phyloP scores from a whole-genome alignment of 2,329 filamentous ascomycete genomes.

The Aspergillus vadensis region DNA sequence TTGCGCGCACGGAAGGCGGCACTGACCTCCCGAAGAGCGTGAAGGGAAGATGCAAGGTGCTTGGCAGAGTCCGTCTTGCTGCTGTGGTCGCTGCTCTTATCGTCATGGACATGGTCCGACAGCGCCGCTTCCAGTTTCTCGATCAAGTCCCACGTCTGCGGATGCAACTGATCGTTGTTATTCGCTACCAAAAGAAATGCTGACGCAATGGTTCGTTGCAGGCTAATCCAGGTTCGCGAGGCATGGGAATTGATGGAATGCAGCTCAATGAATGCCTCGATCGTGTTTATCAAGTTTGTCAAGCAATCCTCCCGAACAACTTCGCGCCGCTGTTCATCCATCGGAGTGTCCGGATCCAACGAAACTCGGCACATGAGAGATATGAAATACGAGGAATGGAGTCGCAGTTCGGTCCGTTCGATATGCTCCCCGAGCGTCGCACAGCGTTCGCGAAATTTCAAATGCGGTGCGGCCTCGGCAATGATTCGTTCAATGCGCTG shows the following conservation, averaged over 20 bases:
- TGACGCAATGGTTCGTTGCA: constrained; percentile 45
- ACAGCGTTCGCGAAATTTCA: constrained; percentile 52
- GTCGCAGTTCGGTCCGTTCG: constrained; percentile 59
- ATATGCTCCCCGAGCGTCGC: constrained; percentile 50
- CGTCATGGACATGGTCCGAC: constrained; percentile 35
- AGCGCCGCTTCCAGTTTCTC: constrained; percentile 33
- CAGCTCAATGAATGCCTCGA: constrained; percentile 60
- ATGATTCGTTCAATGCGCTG: constrained; percentile 58
- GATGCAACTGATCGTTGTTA: constrained; percentile 28
- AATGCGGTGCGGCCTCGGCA: constrained; percentile 57
- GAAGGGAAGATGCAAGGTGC: constrained; percentile 36
- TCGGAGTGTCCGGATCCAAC: constrained; percentile 44
- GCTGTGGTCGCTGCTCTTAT: constrained; percentile 26
- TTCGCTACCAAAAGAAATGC: constrained; percentile 42
- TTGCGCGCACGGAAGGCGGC: constrained; percentile 28
- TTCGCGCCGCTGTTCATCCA: constrained; percentile 40
- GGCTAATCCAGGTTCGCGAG: constrained; percentile 46
- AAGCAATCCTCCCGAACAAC: constrained; percentile 55
- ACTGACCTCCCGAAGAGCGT: constrained; percentile 35
- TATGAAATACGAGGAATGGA: constrained; percentile 63
- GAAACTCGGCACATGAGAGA: constrained; percentile 61
- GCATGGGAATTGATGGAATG: constrained; percentile 39
- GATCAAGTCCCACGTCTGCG: constrained; percentile 32
- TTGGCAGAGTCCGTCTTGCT: constrained; percentile 37
- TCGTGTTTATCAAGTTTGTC: constrained; percentile 53